phyloP scores from a whole-genome alignment of 768 basidiomycete genomes.

The Suillus subluteus region DNA sequence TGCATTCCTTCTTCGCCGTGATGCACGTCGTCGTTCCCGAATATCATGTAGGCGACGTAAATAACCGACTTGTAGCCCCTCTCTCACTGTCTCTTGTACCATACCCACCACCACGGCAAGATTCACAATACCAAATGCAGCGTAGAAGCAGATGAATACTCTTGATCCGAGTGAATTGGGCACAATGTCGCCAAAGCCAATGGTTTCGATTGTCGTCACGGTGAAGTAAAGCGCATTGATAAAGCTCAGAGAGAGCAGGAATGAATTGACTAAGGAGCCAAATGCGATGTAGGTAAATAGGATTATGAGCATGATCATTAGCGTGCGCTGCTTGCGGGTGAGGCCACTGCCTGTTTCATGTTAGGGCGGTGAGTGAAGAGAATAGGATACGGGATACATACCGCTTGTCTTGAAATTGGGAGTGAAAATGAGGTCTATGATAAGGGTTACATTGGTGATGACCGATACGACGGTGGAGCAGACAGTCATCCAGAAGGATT shows the following conservation, averaged over 20 bases:
- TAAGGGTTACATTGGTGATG: slow-evolving; percentile 67
- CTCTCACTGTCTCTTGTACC: slow-evolving; percentile 72
- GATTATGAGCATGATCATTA: slow-evolving; percentile 79
- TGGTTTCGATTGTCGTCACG: slow-evolving; percentile 71
- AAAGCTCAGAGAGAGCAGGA: slow-evolving; percentile 57
- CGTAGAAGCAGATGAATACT: slow-evolving; percentile 63
- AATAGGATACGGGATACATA: slow-evolving; percentile 28
- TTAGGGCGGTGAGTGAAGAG: slow-evolving; percentile 8
- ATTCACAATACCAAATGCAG: slow-evolving; percentile 63
- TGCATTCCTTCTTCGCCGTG: slow-evolving; percentile 46
- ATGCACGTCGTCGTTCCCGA: slow-evolving; percentile 48
- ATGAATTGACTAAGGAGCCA: slow-evolving; percentile 63
- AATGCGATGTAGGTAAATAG: slow-evolving; percentile 75
- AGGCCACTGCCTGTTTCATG: slow-evolving; percentile 66
- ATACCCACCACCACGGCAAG: slow-evolving; percentile 66
- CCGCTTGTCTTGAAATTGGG: slow-evolving; percentile 65
- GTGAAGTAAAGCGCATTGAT: slow-evolving; percentile 81
- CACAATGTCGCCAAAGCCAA: slow-evolving; percentile 77
- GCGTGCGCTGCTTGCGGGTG: slow-evolving; percentile 76
- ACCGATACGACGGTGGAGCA: slow-evolving; percentile 72
- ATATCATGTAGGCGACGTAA: slow-evolving; percentile 53
- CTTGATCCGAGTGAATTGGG: slow-evolving; percentile 55
- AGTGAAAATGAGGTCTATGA: slow-evolving; percentile 61
- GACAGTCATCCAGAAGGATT: slow-evolving; percentile 77
- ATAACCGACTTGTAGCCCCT: slow-evolving; percentile 70